Evolutionary conservation across 164 flowering plant species (phyloP), one percentile per base, ranked within the genome.

Genomic region (Magnolia changhungtana): DNA sequence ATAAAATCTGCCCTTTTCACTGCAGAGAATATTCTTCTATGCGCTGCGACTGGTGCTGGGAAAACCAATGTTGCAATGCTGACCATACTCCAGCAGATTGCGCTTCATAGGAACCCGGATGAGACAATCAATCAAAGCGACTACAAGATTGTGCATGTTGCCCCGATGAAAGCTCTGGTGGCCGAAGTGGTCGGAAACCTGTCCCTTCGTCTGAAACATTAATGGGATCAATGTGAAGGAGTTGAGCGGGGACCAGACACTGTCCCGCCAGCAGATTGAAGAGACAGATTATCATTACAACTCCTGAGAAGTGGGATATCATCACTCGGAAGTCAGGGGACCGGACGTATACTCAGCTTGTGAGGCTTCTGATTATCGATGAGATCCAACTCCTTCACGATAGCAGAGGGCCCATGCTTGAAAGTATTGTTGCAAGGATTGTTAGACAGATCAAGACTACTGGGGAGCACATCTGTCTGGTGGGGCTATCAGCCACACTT

Each of bases 271-370:
- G 76, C 96, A 96, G 78, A 94, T 96, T 78, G 98, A 94, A 10
- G 99, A 96, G 77, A 94, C 99, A 96, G 80, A 91, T 96, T 49
- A 94, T 96, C 72, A 98, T 96, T 14, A 96, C 99, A 1, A 96
- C 99, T 50, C 99, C 99, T 16, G 98, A 96, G 90, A 94, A 94
- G 84, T 96, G 99, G 99, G 99, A 96, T 85, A 96, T 96, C 74
- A 87, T 96, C 69, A 96, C 99, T 67, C 86, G 99, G 74, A 96
- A 96, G 82, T 93, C 99, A 3, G 99, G 99, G 11, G 99, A 94
- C 73, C 91, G 96, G 1, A 93, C 98, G 0, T 94, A 91, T 74
- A 93, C 98, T 0, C 98, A 92, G 85, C 90, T 92, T 59, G 98
- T 96, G 71, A 94, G 89, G 74, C 98, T 94, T 76, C 85, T 96